Percentiles rank a stretch among this genome's conserved stretches.
These are phyloP conservation scores for Ogataea neopini DNA, from an alignment of 805 yeast species.

Conservation along the genomic window DNA sequence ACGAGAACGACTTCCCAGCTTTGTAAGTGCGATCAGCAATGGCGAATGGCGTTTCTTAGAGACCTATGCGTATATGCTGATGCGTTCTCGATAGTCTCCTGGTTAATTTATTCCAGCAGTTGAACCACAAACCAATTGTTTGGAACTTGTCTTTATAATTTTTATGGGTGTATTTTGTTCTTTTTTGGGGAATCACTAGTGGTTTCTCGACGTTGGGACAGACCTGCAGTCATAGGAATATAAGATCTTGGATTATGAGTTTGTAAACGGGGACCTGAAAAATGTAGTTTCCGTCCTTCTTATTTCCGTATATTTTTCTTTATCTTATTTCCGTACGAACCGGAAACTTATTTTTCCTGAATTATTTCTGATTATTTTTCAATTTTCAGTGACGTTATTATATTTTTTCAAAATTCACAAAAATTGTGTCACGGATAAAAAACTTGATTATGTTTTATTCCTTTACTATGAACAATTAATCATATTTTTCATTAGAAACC, in stretches of 20 bases:
- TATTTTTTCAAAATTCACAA: neutral
- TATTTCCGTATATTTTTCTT: neutral
- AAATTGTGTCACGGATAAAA: neutral
- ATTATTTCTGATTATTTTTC: slow-evolving; percentile 5
- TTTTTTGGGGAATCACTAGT: neutral
- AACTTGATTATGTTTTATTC: neutral
- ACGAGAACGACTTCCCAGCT: slow-evolving; percentile 73
- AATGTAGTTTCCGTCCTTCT: neutral
- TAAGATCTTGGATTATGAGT: neutral
- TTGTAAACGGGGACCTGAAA: neutral
- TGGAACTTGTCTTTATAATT: neutral
- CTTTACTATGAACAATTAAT: neutral
- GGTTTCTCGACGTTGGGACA: no score
- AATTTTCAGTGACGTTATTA: slow-evolving; percentile 8
- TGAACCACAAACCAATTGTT: neutral
- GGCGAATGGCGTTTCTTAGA: neutral
- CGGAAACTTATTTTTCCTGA: neutral
- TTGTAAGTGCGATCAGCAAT: slow-evolving; percentile 37
- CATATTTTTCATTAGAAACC: neutral
- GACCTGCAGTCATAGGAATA: neutral
- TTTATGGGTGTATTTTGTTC: neutral
- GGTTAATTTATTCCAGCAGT: slow-evolving; percentile 1
- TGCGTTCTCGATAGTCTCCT: neutral
- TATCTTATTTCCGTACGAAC: neutral
- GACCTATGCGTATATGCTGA: no score